These are phyloP conservation scores for Allodekkera sacchari DNA, from an alignment of 805 yeast species.

Conservation along the genomic window DNA sequence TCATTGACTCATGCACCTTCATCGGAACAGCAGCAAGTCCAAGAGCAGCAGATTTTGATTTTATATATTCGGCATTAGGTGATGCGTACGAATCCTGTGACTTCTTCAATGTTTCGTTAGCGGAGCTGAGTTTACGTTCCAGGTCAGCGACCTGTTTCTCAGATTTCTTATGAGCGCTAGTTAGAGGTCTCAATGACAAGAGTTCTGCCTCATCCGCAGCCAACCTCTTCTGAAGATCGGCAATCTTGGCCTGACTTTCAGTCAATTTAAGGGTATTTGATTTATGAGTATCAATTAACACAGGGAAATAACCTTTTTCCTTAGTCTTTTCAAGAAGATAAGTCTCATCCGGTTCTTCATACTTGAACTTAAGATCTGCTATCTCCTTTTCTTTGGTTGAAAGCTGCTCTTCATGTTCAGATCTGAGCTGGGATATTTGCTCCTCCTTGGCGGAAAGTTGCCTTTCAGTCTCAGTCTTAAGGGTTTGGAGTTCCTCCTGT, in stretches of 20 bases:
- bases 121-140: not conserved
- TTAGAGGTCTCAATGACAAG: slow-evolving; percentile 8
- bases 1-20: slow-evolving; percentile 8
- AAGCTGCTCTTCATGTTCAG: not conserved
- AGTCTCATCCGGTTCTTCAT: not conserved
- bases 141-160: not conserved
- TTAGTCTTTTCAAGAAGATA: not conserved
- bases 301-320: no score
- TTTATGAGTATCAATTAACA: not conserved
- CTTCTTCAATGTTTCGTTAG: not conserved
- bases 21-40: slow-evolving; percentile 14
- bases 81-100: slow-evolving; percentile 5
- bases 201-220: not conserved
- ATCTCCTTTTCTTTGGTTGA: not conserved
- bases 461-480: no score
- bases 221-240: not conserved
- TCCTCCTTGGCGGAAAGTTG: no score
- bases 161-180: not conserved
- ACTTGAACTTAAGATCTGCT: not conserved
- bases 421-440: no score
- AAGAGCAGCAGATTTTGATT: slow-evolving; percentile 9
- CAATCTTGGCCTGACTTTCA: not conserved
- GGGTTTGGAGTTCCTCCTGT: no score
- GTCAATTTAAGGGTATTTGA: not conserved
- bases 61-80: slow-evolving; percentile 14